Conservation (phyloP, 2,329 filamentous ascomycete species). For the Fusarium duplospermum region DNA sequence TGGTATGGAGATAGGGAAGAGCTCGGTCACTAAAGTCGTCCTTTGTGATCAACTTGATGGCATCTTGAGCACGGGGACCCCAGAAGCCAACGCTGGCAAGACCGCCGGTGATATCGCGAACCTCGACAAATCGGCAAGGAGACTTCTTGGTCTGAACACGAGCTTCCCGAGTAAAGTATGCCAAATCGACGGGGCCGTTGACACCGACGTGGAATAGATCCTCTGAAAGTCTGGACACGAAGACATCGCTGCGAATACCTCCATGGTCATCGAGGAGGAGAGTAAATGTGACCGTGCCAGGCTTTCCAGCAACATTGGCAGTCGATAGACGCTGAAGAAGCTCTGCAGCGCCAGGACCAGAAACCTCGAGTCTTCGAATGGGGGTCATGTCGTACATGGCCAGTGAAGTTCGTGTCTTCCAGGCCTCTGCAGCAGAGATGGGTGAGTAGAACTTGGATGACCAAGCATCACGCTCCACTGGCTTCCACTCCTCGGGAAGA, state of each 20-base stretch:
- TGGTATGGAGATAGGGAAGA: conserved; percentile 63
- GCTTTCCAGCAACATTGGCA: conserved; percentile 58
- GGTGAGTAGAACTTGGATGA: conserved; percentile 68
- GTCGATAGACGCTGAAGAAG: conserved; percentile 66
- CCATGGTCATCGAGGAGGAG: conserved; percentile 65
- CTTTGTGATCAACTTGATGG: conserved; percentile 58
- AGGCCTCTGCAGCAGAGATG: conserved; percentile 69
- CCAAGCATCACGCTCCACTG: conserved; percentile 68
- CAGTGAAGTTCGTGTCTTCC: conserved; percentile 72
- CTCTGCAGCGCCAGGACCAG: conserved; percentile 66
- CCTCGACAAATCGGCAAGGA: conserved; percentile 58
- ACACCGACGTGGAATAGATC: conserved; percentile 66
- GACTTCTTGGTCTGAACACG: conserved; percentile 56
- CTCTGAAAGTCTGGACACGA: conserved; percentile 62
- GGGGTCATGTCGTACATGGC: conserved; percentile 74
- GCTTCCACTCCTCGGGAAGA: conserved; percentile 65
- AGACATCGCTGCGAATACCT: conserved; percentile 67
- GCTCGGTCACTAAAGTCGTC: conserved; percentile 60
- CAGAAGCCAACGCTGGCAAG: conserved; percentile 73
- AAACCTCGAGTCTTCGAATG: conserved; percentile 67
- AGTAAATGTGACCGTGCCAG: conserved; percentile 66
- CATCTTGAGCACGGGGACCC: conserved; percentile 66
- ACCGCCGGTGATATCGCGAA: conserved; percentile 69
- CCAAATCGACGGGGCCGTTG: conserved; percentile 65
- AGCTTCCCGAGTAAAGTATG: conserved; percentile 66